phyloP scores from a whole-genome alignment of 208 protist species.

The Crithidia mellificae region DNA sequence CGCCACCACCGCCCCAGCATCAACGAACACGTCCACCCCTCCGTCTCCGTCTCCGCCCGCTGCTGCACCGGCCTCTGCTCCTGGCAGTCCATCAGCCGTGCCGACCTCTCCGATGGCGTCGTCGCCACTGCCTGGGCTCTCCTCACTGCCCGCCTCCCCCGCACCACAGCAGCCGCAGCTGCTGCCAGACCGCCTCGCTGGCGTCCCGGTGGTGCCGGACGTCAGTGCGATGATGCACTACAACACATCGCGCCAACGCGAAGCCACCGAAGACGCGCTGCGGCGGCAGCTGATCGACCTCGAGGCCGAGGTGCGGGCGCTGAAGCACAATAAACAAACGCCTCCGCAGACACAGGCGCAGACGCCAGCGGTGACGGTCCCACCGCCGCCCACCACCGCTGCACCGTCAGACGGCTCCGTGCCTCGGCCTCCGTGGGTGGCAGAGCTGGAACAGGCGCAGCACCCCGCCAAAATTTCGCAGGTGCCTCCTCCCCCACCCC shows the following conservation, averaged over 20 bases:
- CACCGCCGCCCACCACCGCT: neutral
- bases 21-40: neutral
- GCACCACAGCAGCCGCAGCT: neutral
- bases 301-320: conserved; percentile 53
- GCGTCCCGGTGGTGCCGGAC: conserved; percentile 80
- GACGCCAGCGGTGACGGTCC: neutral
- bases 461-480: too few species aligned
- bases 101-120: conserved; percentile 6
- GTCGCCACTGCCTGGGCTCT: conserved; percentile 16
- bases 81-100: neutral
- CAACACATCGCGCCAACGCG: conserved; percentile 69
- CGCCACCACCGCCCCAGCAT: too few species aligned
- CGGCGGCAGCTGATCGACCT: conserved; percentile 63
- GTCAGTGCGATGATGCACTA: conserved; percentile 69
- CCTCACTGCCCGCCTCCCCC: conserved; percentile 6
- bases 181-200: conserved; percentile 25
- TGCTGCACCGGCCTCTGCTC: conserved; percentile 7
- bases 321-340: conserved; percentile 22
- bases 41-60: conserved; percentile 1
- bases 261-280: conserved; percentile 64
- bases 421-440: conserved; percentile 16
- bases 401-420: neutral
- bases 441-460: conserved; percentile 33
- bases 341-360: conserved; percentile 6
- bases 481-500: conserved; percentile 6